Conservation (phyloP, 345 rosid species). For the Heritiera littoralis region DNA sequence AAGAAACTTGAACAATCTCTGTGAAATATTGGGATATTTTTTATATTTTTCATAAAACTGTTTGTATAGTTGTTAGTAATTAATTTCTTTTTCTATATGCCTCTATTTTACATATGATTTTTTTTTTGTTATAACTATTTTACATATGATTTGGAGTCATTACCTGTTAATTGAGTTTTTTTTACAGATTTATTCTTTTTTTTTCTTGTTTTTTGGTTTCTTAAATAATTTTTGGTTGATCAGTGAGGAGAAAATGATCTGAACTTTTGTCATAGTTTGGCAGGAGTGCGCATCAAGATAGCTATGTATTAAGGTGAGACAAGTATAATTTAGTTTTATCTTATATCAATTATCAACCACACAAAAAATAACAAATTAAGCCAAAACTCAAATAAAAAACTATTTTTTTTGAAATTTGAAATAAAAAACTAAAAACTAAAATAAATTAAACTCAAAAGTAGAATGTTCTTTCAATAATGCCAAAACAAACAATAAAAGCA, state of each 20-base stretch:
- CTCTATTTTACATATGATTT: background rate
- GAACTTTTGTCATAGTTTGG: background rate
- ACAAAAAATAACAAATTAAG: background rate
- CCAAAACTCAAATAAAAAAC: background rate
- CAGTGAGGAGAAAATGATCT: background rate
- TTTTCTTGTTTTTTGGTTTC: background rate
- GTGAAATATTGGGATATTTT: background rate
- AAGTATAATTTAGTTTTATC: background rate
- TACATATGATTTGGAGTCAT: background rate
- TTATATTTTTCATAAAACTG: background rate
- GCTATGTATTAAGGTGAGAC: no score
- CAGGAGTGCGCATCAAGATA: background rate
- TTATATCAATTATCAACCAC: slow-evolving; percentile 3
- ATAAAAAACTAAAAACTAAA: no score
- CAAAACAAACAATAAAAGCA: slow-evolving; percentile 1
- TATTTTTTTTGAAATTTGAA: no score
- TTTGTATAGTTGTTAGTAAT: background rate
- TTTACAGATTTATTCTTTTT: background rate
- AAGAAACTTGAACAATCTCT: background rate
- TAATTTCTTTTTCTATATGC: slow-evolving; percentile 10
- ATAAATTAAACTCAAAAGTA: no score
- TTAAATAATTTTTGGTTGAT: background rate
- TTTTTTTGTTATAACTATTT: background rate
- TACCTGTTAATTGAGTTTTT: background rate
- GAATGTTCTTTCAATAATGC: background rate